Percentiles rank a stretch among this genome's conserved stretches.
These are phyloP conservation scores for Xylariomycetidae sp. DNA, from an alignment of 2,329 filamentous ascomycete species.

Conservation along the genomic window DNA sequence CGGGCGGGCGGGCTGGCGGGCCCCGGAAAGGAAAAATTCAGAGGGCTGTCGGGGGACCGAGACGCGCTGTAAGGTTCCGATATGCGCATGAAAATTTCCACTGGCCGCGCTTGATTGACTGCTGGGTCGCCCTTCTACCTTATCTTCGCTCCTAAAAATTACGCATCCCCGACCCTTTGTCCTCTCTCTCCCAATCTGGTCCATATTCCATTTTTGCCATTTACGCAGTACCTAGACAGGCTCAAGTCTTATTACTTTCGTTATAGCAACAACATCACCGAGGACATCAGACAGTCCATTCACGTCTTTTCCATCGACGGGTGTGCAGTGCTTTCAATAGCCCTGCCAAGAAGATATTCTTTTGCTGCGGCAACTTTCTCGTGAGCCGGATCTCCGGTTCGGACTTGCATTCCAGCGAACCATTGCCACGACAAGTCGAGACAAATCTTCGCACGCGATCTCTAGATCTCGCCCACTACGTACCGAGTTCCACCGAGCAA, in stretches of 20 bases:
- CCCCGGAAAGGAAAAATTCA: no score
- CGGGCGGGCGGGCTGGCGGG: no score
- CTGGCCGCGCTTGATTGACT: no score
- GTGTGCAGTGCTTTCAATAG: not conserved
- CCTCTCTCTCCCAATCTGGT: slow-evolving; percentile 1
- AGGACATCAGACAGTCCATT: not conserved
- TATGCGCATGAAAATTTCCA: no score
- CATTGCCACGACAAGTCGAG: not conserved
- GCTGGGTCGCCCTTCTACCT: no score
- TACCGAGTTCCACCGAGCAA: not conserved
- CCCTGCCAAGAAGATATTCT: not conserved
- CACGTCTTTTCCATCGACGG: slow-evolving; percentile 6
- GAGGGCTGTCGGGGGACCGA: no score
- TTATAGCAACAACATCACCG: slow-evolving; percentile 4
- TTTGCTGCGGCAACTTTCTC: slow-evolving; percentile 7
- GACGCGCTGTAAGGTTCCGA: no score
- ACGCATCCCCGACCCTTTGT: slow-evolving; percentile 7
- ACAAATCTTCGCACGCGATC: not conserved
- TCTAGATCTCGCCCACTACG: not conserved
- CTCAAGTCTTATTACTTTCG: slow-evolving; percentile 8
- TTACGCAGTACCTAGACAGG: no score
- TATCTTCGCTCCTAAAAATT: no score
- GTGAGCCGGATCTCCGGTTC: slow-evolving; percentile 18
- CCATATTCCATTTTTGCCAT: no score
- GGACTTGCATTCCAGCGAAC: slow-evolving; percentile 7